Conservation (phyloP, 495 filamentous ascomycete genomes). For the Xylaria curta region DNA sequence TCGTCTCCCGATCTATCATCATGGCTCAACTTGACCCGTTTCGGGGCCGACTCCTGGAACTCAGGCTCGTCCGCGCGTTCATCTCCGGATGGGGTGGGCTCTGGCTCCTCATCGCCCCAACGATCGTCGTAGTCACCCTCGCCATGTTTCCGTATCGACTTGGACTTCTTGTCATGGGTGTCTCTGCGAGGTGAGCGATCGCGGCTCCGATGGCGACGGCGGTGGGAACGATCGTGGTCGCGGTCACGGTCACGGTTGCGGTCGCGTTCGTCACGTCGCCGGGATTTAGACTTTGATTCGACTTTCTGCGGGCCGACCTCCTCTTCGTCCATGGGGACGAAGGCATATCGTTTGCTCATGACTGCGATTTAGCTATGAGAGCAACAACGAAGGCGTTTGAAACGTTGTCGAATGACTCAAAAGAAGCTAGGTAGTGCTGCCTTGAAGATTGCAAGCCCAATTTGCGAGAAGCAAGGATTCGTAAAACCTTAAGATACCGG, state of each 20-base stretch:
- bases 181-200: slow-evolving; percentile 48
- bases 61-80: slow-evolving; percentile 48
- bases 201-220: slow-evolving; percentile 36
- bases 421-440: not conserved
- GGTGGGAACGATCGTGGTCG: slow-evolving; percentile 29
- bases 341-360: slow-evolving; percentile 75
- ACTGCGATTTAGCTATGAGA: not conserved
- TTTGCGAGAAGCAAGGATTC: not conserved
- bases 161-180: slow-evolving; percentile 59
- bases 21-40: slow-evolving; percentile 56
- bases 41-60: slow-evolving; percentile 64
- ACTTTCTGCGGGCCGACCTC: slow-evolving; percentile 59
- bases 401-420: not conserved
- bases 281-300: slow-evolving; percentile 56
- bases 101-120: slow-evolving; percentile 79
- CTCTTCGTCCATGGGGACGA: slow-evolving; percentile 85
- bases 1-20: slow-evolving; percentile 58
- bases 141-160: slow-evolving; percentile 49
- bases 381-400: not conserved
- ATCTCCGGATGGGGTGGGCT: slow-evolving; percentile 55
- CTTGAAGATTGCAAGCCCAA: slow-evolving; percentile 15
- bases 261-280: slow-evolving; percentile 39
- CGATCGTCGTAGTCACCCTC: slow-evolving; percentile 70
- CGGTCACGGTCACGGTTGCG: slow-evolving; percentile 24
- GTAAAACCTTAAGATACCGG: not conserved